Conservation (phyloP, 495 filamentous ascomycete species). For the Lasiosphaeria ovina region DNA sequence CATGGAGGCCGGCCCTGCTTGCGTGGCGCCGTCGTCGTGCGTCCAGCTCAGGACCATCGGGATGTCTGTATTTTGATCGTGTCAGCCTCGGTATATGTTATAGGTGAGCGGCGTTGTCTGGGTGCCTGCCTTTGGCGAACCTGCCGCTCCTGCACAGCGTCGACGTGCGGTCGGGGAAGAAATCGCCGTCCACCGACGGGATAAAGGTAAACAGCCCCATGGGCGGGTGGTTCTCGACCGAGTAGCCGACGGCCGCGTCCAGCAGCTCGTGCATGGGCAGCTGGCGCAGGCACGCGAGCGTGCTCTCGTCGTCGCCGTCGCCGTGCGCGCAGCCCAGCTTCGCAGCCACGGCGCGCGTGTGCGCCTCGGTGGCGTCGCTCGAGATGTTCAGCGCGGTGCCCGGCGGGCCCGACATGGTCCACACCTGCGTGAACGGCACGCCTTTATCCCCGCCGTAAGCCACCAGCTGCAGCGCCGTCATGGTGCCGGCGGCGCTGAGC, state of each 20-base stretch:
- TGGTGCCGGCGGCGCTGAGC: slow-evolving; percentile 16
- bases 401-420: slow-evolving; percentile 45
- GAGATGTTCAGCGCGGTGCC: slow-evolving; percentile 43
- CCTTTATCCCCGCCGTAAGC: slow-evolving; percentile 33
- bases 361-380: slow-evolving; percentile 32
- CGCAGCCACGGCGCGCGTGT: slow-evolving; percentile 35
- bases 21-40: slow-evolving; percentile 32
- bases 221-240: slow-evolving; percentile 25
- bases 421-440: slow-evolving; percentile 32
- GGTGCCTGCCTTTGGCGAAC: slow-evolving; percentile 25
- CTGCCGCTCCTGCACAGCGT: slow-evolving; percentile 21
- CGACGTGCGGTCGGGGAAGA: slow-evolving; percentile 26
- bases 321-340: slow-evolving; percentile 17
- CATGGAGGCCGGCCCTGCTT: slow-evolving; percentile 17
- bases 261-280: slow-evolving; percentile 32
- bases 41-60: slow-evolving; percentile 32
- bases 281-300: slow-evolving; percentile 34
- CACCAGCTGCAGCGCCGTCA: slow-evolving; percentile 35
- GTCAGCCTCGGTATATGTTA: background rate
- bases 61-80: slow-evolving; percentile 16
- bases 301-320: slow-evolving; percentile 25
- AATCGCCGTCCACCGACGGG: slow-evolving; percentile 31
- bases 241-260: slow-evolving; percentile 25
- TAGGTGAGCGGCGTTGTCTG: background rate
- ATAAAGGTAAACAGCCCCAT: slow-evolving; percentile 28